Base-by-base conservation (phyloP, 768 basidiomycete species). In the Tricholoma bakamatsutake region DNA sequence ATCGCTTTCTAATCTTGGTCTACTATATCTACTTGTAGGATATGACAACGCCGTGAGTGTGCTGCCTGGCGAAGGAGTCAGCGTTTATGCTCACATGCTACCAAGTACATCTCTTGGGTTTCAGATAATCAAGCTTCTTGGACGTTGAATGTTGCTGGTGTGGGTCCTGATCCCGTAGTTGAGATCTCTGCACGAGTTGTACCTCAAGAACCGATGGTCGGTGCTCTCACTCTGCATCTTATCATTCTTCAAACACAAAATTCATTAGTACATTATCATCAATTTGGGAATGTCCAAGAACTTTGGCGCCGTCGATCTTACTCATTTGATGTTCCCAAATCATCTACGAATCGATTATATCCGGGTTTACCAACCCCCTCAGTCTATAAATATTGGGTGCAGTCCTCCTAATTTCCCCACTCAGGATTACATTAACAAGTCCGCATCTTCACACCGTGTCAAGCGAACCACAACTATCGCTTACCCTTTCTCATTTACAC, bases 171-270 rank as follows among this genome's bases (percentile, higher is more conserved):
- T 65, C 39, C 74, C 1, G 60, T 66, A 15, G 80, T 78, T 1
- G 67, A 85, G 46, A 87, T 93, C 50, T 79, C 80, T 2, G 73
- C 76, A 31, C 76, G 92, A 27, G 77, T 84, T 2, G 71, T 94
- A 18, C 77, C 91, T 1, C 81, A 83, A 60, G 92, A 94, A 67
- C 92, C 92, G 17, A 89, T 93, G 88, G 87, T 90, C 58, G 49
- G 80, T 60, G 3, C 35, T 52, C 30, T 70, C 27, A 17, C 15
- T 43, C 39, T 54, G 73, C 82, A 60, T 46, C 33, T 5, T 48
- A 21, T 43, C 24, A 15, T 7, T 48, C 30, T 3, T 37, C 8
- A 12, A 13, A 13, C 4, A 31, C 27, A 30, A 28, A 28, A 83
- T 48, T 11, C n/a, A 18, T 64, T 64, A 90, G 88, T 90, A 91